Conservation (phyloP, 805 yeast species). For the Monosporozyma unispora region DNA sequence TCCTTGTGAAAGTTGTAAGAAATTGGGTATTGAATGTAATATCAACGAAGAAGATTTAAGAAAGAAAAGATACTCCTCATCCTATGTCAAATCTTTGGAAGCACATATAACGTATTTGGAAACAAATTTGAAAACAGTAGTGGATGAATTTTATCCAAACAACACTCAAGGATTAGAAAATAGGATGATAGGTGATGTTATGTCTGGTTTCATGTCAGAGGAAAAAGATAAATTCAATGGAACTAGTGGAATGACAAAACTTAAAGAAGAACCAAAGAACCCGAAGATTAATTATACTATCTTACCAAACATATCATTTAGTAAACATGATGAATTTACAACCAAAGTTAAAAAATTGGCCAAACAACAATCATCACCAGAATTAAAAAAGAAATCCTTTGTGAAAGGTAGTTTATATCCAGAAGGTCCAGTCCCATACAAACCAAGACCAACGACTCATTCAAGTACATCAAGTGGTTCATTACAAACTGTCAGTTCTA, state of each 20-base stretch:
- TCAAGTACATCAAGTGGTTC: conserved; percentile 4
- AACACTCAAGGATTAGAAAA: conserved; percentile 11
- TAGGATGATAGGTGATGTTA: conserved; percentile 18
- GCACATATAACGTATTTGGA: conserved; percentile 25
- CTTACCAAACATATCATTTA: background rate
- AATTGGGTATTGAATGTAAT: conserved; percentile 38
- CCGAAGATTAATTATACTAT: background rate
- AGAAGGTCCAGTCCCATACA: conserved; percentile 26
- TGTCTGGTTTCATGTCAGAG: conserved; percentile 5
- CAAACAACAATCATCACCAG: background rate
- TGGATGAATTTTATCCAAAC: conserved; percentile 17
- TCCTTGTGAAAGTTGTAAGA: conserved; percentile 43
- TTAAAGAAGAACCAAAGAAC: background rate
- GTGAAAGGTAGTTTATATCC: conserved; percentile 29
- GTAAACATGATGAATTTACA: background rate
- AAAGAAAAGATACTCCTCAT: conserved; percentile 41
- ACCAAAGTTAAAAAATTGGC: conserved; percentile 1
- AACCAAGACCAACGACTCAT: conserved; percentile 9
- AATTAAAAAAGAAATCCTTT: conserved; percentile 15
- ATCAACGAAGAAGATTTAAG: conserved; percentile 41
- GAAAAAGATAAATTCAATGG: background rate
- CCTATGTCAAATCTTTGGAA: conserved; percentile 41
- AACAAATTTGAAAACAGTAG: conserved; percentile 17
- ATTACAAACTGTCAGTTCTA: conserved; percentile 9
- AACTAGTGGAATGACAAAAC: background rate